Conservation (phyloP, 2,329 filamentous ascomycete genomes). For the Xylaria digitata region DNA sequence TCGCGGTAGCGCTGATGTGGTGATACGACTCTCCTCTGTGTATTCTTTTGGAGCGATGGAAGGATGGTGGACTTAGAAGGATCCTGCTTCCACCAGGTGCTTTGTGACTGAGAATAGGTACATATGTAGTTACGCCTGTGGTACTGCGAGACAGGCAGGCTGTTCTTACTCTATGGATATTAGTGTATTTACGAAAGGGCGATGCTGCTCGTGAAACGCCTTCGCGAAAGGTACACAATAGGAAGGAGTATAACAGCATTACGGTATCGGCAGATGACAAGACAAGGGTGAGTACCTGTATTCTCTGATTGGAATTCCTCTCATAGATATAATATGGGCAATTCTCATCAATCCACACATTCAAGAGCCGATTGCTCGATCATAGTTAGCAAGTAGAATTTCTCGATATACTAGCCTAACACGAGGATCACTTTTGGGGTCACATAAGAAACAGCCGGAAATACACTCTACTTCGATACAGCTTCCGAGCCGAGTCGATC, state of each 20-base stretch:
- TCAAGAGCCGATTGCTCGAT: no score
- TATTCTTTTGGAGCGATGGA: neutral
- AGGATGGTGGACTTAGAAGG: neutral
- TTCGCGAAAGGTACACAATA: neutral
- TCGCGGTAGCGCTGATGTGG: neutral
- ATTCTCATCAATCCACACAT: neutral
- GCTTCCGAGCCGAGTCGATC: slow-evolving; percentile 53
- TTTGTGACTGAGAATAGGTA: no score
- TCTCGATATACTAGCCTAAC: neutral
- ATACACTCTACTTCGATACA: no score
- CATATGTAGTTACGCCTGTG: neutral
- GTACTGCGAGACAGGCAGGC: neutral
- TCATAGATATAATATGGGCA: neutral
- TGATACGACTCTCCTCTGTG: neutral
- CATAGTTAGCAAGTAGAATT: neutral
- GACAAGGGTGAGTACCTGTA: no score
- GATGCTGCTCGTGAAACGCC: no score
- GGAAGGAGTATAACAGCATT: neutral
- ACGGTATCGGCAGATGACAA: neutral
- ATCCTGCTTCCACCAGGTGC: no score
- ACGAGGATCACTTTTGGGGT: neutral
- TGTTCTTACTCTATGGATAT: neutral
- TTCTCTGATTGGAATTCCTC: neutral
- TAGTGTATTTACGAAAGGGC: neutral
- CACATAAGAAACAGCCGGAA: neutral